A percentile compares a stretch with the other conserved stretches of the same genome.
phyloP scores from a whole-genome alignment of 352 stramenopile species.

The Globisporangium megalacanthum region DNA sequence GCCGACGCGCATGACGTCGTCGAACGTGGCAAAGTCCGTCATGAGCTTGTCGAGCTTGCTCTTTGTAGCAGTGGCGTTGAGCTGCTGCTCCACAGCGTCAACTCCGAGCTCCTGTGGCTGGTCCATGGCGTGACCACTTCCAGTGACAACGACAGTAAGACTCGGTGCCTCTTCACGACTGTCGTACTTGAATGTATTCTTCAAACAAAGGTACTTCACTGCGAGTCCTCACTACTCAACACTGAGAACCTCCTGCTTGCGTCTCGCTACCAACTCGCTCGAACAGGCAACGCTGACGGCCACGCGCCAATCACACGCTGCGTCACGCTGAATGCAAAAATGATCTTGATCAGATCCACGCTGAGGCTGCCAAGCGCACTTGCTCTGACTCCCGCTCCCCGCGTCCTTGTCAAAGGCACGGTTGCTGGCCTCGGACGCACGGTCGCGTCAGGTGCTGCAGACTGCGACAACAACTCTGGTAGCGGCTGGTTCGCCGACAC shows the following conservation, averaged over 20 bases:
- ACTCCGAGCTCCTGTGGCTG: slow-evolving; percentile 2
- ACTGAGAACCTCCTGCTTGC: background rate
- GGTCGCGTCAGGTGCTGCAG: no score
- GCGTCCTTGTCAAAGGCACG: background rate
- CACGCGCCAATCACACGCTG: background rate
- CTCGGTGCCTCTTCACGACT: background rate
- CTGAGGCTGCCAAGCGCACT: background rate
- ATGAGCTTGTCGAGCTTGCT: slow-evolving; percentile 84
- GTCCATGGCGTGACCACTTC: background rate
- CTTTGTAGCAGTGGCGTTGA: slow-evolving; percentile 70
- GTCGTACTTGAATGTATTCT: background rate
- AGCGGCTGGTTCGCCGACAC: background rate
- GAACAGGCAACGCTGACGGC: background rate
- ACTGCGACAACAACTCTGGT: background rate
- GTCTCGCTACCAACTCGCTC: background rate
- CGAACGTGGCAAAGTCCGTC: slow-evolving; percentile 79
- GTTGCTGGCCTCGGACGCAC: no score
- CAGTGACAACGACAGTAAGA: background rate
- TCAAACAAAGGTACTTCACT: background rate
- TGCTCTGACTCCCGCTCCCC: background rate
- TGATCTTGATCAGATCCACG: background rate
- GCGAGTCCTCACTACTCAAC: no score
- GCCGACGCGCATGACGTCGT: slow-evolving; percentile 84
- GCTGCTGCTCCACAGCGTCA: slow-evolving; percentile 18
- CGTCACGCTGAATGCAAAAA: background rate